Evolutionary conservation across 2,329 filamentous ascomycete species (phyloP).

Genomic region (Cladosporium sp.): DNA sequence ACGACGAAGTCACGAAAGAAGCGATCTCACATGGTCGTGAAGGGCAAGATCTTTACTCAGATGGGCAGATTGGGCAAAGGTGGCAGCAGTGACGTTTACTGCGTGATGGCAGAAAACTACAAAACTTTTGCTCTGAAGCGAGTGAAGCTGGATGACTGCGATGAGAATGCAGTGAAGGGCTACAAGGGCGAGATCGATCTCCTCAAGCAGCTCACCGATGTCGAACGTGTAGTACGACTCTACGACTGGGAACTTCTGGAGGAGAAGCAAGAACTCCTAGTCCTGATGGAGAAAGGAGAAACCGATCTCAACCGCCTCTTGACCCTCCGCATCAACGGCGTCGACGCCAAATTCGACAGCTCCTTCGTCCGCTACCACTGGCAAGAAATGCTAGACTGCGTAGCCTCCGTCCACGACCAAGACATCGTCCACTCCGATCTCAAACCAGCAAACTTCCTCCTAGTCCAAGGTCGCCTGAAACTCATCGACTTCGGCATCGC

Average conservation of each 20-base stretch:
- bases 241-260: slow-evolving; percentile 93
- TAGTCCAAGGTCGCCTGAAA: slow-evolving; percentile 85
- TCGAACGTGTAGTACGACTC: slow-evolving; percentile 85
- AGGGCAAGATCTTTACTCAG: slow-evolving; percentile 84
- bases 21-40: slow-evolving; percentile 78
- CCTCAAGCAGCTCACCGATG: slow-evolving; percentile 72
- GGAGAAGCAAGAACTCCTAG: slow-evolving; percentile 80
- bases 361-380: slow-evolving; percentile 96
- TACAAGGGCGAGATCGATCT: slow-evolving; percentile 96
- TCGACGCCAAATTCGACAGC: slow-evolving; percentile 74
- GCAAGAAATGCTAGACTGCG: slow-evolving; percentile 98
- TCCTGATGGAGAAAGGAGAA: slow-evolving; percentile 97
- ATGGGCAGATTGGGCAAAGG: slow-evolving; percentile 88
- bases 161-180: slow-evolving; percentile 75
- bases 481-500: slow-evolving; percentile 98
- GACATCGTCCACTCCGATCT: slow-evolving; percentile 96
- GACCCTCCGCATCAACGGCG: slow-evolving; percentile 61
- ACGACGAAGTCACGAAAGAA: slow-evolving; percentile 72
- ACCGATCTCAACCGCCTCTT: slow-evolving; percentile 86
- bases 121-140: slow-evolving; percentile 92
- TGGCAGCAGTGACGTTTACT: slow-evolving; percentile 90
- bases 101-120: slow-evolving; percentile 94
- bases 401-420: slow-evolving; percentile 79
- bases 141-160: slow-evolving; percentile 84
- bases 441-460: slow-evolving; percentile 94